A percentile compares a stretch with the other conserved stretches of the same genome.
phyloP scores from a whole-genome alignment of 2,329 filamentous ascomycete genomes.

The Raffaelea deltoideospora region DNA sequence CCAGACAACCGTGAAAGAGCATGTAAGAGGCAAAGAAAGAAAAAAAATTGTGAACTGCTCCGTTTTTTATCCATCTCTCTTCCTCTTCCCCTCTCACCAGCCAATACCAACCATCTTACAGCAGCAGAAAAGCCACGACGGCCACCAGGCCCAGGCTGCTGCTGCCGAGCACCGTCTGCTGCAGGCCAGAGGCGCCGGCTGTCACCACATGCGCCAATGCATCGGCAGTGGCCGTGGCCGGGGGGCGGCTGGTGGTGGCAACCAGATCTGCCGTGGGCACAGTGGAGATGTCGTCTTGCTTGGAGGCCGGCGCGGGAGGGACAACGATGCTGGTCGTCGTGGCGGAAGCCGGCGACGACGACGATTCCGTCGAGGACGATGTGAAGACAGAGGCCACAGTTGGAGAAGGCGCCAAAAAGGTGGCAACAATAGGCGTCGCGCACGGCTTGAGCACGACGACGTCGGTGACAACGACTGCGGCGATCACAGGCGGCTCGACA shows the following conservation, averaged over 20 bases:
- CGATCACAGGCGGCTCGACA: background rate
- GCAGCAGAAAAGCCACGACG: constrained; percentile 2
- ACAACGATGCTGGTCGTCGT: background rate
- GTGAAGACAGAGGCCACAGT: too few relatives aligned
- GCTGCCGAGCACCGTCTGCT: constrained; percentile 1
- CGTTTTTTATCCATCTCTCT: too few relatives aligned
- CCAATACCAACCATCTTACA: constrained; percentile 1
- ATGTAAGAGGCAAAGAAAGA: too few relatives aligned
- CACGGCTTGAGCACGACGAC: constrained; percentile 11
- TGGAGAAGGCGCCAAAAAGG: constrained; percentile 49
- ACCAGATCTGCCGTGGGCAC: background rate
- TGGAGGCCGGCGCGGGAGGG: background rate
- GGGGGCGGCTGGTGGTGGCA: background rate
- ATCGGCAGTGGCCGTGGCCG: background rate
- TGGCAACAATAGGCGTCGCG: constrained; percentile 11
- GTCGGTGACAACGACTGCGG: constrained; percentile 8
- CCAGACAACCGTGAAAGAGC: too few relatives aligned
- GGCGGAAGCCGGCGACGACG: background rate
- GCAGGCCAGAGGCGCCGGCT: background rate
- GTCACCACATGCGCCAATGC: constrained; percentile 1
- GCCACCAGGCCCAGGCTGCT: constrained; percentile 1
- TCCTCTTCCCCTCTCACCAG: too few relatives aligned
- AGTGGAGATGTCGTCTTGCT: too few relatives aligned
- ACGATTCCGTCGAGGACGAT: too few relatives aligned
- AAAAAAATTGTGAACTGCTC: too few relatives aligned